A percentile compares a stretch with the other conserved stretches of the same genome.
Evolutionary conservation across 2,329 filamentous ascomycete genomes (phyloP).

Genomic region (Sordariomycetes sp.): DNA sequence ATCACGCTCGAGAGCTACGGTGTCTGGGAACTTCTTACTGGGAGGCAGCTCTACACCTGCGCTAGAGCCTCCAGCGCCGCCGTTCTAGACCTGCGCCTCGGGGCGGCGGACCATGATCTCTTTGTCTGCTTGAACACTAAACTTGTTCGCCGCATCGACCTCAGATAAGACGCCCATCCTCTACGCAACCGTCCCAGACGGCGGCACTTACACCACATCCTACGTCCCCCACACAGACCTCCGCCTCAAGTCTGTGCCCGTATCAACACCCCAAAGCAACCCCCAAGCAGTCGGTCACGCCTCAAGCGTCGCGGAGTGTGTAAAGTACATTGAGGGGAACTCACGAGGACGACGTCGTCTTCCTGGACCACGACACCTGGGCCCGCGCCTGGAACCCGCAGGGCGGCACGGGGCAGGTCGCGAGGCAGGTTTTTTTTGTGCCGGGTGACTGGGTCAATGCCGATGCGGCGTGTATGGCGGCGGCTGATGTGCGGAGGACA

Average conservation of each 20-base stretch:
- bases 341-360: neutral
- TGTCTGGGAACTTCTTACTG: neutral
- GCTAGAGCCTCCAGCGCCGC: neutral
- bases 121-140: neutral
- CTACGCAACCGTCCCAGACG: neutral
- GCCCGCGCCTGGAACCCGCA: neutral
- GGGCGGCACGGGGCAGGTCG: neutral
- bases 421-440: neutral
- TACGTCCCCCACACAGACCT: neutral
- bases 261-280: neutral
- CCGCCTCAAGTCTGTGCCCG: neutral
- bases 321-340: neutral
- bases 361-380: neutral
- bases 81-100: neutral
- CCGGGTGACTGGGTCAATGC: neutral
- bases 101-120: neutral
- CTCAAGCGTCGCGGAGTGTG: neutral
- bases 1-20: neutral
- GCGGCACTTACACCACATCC: neutral
- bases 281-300: neutral
- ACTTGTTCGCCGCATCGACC: no score
- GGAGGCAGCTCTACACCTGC: neutral
- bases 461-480: neutral
- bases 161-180: neutral
- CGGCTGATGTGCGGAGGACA: neutral